phyloP scores from a whole-genome alignment of 257 asterid genomes.

The Solanum stenotomum region DNA sequence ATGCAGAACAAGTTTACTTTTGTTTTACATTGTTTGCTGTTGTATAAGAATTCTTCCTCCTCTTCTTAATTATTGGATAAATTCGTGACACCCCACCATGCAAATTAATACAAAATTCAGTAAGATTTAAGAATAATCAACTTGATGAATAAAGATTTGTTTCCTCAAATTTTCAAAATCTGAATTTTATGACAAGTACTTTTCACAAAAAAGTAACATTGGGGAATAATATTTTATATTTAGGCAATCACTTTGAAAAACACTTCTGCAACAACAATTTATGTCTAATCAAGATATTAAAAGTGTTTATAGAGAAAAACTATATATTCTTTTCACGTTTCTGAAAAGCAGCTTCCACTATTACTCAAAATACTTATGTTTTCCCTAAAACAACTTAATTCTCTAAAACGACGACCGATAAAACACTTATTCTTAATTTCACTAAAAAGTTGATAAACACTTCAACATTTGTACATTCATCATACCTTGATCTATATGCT shows the following conservation, averaged over 20 bases:
- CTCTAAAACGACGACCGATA: neutral
- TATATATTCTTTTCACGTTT: neutral
- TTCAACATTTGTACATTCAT: neutral
- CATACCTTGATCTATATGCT: constrained; percentile 27
- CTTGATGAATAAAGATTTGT: neutral
- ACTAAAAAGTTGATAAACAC: neutral
- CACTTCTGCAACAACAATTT: neutral
- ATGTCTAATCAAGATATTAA: neutral
- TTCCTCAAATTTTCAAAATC: neutral
- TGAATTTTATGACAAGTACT: neutral
- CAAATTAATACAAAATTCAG: neutral
- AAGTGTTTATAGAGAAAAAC: neutral
- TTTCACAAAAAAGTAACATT: neutral
- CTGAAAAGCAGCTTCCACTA: neutral
- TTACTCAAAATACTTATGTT: neutral
- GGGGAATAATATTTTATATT: too few relatives aligned
- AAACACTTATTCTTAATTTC: neutral
- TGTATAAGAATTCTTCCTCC: constrained; percentile 54
- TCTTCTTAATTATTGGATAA: constrained; percentile 34
- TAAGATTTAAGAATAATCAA: neutral
- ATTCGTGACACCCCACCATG: constrained; percentile 13
- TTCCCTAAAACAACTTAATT: neutral
- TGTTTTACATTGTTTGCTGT: constrained; percentile 50
- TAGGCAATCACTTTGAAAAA: neutral
- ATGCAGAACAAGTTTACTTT: constrained; percentile 14